phyloP scores from a whole-genome alignment of 805 yeast genomes.

The Wickerhamiella nectarea region DNA sequence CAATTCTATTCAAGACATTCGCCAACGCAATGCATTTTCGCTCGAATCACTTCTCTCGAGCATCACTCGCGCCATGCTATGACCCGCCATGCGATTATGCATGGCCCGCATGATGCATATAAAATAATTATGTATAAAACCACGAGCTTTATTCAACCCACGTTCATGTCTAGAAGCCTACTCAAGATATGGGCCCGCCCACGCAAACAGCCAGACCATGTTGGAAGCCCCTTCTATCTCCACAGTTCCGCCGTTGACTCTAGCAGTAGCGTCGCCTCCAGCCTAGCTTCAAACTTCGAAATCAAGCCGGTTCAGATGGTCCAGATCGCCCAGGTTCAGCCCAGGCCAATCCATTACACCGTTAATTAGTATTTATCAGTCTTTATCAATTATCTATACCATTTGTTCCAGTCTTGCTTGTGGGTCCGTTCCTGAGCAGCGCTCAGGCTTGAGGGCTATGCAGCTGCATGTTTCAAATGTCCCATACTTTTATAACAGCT shows the following conservation, averaged over 20 bases:
- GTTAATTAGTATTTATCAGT: not conserved
- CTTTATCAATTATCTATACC: not conserved
- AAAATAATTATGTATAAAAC: not conserved
- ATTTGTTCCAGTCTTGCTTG: not conserved
- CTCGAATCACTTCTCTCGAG: too few species aligned
- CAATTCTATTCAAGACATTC: not conserved
- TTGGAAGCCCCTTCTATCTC: not conserved
- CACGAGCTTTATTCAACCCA: not conserved
- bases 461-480: too few species aligned
- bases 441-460: too few species aligned
- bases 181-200: not conserved
- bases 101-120: not conserved
- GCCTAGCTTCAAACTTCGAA: not conserved
- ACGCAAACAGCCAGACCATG: not conserved
- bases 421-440: too few species aligned
- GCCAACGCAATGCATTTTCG: too few species aligned
- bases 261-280: not conserved
- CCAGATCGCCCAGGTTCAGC: not conserved
- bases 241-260: not conserved
- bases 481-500: too few species aligned
- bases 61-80: not conserved
- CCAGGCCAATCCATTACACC: not conserved
- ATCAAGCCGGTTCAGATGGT: not conserved
- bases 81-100: slow-evolving; percentile 1
- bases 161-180: not conserved